A percentile compares a stretch with the other conserved stretches of the same genome.
Conservation (phyloP, 2,329 filamentous ascomycete genomes). For the Aspergillus phoenicis region DNA sequence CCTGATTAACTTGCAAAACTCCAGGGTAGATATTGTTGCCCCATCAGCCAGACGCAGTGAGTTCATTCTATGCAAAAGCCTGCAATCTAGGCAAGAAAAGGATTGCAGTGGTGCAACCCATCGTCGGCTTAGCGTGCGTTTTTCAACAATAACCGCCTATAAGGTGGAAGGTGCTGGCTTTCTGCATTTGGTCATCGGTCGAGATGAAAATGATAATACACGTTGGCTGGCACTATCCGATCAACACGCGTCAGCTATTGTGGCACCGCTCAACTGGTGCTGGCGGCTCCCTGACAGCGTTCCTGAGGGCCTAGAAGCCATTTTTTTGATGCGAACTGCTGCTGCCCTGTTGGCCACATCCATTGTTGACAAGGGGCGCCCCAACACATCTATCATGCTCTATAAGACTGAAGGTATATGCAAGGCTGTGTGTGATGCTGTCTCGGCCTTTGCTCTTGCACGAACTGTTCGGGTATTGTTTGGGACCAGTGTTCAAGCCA, state of each 20-base stretch:
- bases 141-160: not conserved
- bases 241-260: not conserved
- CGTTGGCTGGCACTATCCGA: conserved; percentile 6
- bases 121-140: not conserved
- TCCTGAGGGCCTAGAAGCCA: not conserved
- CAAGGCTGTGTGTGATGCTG: not conserved
- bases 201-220: not conserved
- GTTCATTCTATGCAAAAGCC: not conserved
- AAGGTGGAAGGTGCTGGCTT: not conserved
- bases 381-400: not conserved
- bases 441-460: not conserved
- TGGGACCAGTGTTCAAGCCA: not conserved
- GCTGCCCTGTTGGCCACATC: not conserved
- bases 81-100: not conserved
- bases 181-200: conserved; percentile 1
- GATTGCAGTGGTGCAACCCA: not conserved
- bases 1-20: not conserved
- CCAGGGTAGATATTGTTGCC: not conserved
- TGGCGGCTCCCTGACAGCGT: not conserved
- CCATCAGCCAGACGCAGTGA: not conserved
- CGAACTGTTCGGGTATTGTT: not conserved
- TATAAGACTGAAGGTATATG: not conserved
- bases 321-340: not conserved
- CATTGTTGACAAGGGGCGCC: not conserved
- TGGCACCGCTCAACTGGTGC: not conserved